Evolutionary conservation across 164 flowering plant species (phyloP), one percentile per base, ranked within the genome.

Genomic region (Macadamia integrifolia): DNA sequence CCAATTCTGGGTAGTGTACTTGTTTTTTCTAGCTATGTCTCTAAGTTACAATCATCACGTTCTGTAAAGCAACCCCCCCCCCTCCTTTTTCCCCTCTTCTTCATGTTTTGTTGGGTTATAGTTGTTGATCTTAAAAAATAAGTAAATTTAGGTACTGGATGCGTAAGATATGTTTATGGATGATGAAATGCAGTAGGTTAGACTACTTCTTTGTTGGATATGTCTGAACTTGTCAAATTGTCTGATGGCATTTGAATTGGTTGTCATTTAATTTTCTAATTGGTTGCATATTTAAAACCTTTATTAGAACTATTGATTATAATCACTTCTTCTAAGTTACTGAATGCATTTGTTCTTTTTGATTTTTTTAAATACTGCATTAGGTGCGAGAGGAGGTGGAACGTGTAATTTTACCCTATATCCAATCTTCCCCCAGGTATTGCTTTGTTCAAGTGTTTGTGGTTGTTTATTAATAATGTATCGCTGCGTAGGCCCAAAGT

Each of bases 311-410:
- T 53, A 53, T 53, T n/a, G 43, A 40, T 68, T 53, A 32, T 28
- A 42, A 62, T 43, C 66, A 28, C 28, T 52, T 29, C 17, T 57
- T 57, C 50, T 3, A 40, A 23, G 40, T 60, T 30, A 67, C 15
- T 65, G 40, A 56, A 23, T 35, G 52, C 18, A 71, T 55, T 14
- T 62, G 13, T 57, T 40, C 58, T 29, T 23, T 28, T 5, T 66
- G 50, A 68, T 66, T 35, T 15, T 30, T 6, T 67, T 46, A 67
- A 58, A 23, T 23, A 23, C 67, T 69, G 40, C 15, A 43, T 62
- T 71, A 88, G 93, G 87, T 87, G 71, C 77, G 83, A 42, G 85
- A 88, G 75, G 89, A 76, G 75, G 75, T 84, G 61, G 84, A 86
- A 57, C 77, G 65, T 53, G 74, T 30, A 13, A 23, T 84, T 30